Percentiles rank a stretch among this genome's conserved stretches.
Evolutionary conservation across 306 rosid genomes (phyloP).

Genomic region (Cicer bijugum): DNA sequence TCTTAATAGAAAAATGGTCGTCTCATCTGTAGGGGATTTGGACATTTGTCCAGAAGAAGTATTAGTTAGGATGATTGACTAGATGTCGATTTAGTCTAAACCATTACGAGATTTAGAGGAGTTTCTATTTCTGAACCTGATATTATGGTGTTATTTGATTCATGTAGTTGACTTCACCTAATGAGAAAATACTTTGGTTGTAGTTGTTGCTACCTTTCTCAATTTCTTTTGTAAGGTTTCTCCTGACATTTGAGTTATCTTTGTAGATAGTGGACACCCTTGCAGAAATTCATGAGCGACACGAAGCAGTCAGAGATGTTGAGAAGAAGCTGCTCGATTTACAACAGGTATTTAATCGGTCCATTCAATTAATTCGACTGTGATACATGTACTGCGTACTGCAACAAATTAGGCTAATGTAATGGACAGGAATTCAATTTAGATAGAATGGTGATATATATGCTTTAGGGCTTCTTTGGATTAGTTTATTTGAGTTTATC

Average conservation of each 20-base stretch:
- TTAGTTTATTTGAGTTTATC: no score
- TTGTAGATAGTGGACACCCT: conserved; percentile 85
- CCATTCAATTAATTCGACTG: conserved; percentile 21
- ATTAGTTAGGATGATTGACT: neutral
- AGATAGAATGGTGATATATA: neutral
- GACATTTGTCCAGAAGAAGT: neutral
- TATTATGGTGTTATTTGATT: neutral
- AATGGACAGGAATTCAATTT: neutral
- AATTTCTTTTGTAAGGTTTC: neutral
- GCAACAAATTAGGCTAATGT: neutral
- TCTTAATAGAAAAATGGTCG: neutral
- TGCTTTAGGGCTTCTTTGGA: no score
- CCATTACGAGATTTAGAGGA: neutral
- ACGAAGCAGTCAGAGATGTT: conserved; percentile 86
- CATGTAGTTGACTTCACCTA: neutral
- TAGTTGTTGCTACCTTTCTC: neutral
- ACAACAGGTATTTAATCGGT: conserved; percentile 66
- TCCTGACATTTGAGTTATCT: conserved; percentile 37
- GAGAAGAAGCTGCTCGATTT: conserved; percentile 91
- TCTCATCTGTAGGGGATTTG: neutral
- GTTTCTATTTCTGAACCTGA: neutral
- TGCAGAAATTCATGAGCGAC: conserved; percentile 96
- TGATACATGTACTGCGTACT: conserved; percentile 2
- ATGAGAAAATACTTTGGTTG: neutral
- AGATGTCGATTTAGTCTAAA: neutral